Base-by-base conservation (phyloP, 441 rosid species). In the Macaranga tanarius region DNA sequence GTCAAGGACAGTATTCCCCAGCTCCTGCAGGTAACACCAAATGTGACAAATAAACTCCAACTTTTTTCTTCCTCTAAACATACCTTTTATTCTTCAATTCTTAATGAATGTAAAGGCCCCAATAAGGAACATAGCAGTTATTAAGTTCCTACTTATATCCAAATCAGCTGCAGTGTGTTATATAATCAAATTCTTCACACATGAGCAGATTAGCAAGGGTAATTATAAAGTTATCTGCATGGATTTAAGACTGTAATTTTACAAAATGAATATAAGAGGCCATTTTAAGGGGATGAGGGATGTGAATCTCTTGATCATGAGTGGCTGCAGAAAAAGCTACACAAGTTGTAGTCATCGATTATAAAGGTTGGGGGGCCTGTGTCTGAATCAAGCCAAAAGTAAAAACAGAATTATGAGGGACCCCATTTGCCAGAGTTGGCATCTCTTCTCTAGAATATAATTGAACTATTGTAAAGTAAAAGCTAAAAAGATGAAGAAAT, bases 1-100 rank as follows among this genome's bases (percentile, higher is more conserved):
- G 94, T 88, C 79, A 95, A 83, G 25, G 97, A 86, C 5, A 95
- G 79, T 68, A 92, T 85, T 63, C 99, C 97, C 97, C 99, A 95
- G 76, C 96, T 91, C 99, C 99, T 95, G 74, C 75, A 80, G 34
- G 80, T 58, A 34, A 40, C 15, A 44, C 12, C 54, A 20, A 15
- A 5, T 3, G 6, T 70, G 11, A 22, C 51, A 10, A 65, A 61
- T 34, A 65, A 68, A 70, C 51, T 66, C 57, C 61, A 55, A n/a
- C 55, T 40, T 34, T 34, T 34, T 34, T 40, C 60, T 60, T 31
- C 58, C 25, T 31, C 59, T 71, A 48, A 69, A 5, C 73, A 70
- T 1, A 17, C 10, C 20, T 20, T 52, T 34, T 66, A 10, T 55
- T 52, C 34, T 23, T 56, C 34, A 9, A 8, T 71, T 60, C 17